A percentile compares a stretch with the other conserved stretches of the same genome.
Conservation (phyloP, 2,329 filamentous ascomycete species). For the Pseudodiploospora longispora region DNA sequence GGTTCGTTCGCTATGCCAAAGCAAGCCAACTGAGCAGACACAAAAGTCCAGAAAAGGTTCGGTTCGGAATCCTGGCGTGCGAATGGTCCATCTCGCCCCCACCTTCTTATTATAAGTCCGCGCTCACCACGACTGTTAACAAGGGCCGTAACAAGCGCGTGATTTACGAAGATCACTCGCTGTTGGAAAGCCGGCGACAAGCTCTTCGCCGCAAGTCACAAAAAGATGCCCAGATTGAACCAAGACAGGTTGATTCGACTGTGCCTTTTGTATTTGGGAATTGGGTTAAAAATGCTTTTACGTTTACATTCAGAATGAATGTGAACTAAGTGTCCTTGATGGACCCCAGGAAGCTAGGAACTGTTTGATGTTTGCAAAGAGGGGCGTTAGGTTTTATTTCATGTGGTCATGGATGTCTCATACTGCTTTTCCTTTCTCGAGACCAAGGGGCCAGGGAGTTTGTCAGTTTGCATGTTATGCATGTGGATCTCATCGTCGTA, state of each 20-base stretch:
- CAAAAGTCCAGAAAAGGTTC: conserved; percentile 25
- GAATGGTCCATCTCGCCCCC: conserved; percentile 27
- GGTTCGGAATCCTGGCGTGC: conserved; percentile 34
- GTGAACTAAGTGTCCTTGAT: too few relatives aligned
- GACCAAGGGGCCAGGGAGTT: too few relatives aligned
- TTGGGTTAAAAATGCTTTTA: conserved; percentile 11
- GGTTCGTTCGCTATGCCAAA: conserved; percentile 30
- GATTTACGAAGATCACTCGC: conserved; percentile 15
- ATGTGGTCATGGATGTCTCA: too few relatives aligned
- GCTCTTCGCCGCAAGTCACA: conserved; percentile 2
- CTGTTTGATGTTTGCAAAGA: too few relatives aligned
- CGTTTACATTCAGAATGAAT: conserved; percentile 17
- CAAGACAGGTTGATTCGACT: conserved; percentile 2
- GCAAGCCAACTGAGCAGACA: conserved; percentile 24
- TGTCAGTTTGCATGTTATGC: too few relatives aligned
- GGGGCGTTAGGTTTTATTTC: too few relatives aligned
- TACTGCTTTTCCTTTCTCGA: too few relatives aligned
- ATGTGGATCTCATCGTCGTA: too few relatives aligned
- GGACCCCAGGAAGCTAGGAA: too few relatives aligned
- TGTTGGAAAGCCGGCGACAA: conserved; percentile 12
- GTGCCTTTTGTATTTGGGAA: conserved; percentile 18
- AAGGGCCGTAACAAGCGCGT: conserved; percentile 20
- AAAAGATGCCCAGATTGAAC: background rate
- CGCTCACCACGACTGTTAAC: conserved; percentile 10
- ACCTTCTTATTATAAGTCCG: conserved; percentile 6